Evolutionary conservation across 2,329 filamentous ascomycete species (phyloP).

Genomic region (Trichoderma breve): DNA sequence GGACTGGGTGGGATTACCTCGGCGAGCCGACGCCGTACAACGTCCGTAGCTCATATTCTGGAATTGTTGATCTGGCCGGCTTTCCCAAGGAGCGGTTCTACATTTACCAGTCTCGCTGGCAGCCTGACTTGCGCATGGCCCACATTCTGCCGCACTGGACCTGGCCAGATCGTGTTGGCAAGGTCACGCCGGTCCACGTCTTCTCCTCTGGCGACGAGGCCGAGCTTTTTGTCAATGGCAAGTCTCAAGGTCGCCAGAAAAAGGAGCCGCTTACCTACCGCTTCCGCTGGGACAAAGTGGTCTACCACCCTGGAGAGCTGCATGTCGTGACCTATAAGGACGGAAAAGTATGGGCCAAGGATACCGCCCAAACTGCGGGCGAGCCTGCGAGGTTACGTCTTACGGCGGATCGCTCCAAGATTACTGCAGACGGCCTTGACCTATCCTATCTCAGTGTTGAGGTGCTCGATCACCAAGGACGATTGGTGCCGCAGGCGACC

Average conservation of each 20-base stretch:
- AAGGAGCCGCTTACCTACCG: neutral
- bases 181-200: neutral
- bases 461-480: neutral
- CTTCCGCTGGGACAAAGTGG: neutral
- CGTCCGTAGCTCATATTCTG: neutral
- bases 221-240: neutral
- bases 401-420: neutral
- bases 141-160: neutral
- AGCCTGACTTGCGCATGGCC: neutral
- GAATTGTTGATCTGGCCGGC: neutral
- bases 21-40: neutral
- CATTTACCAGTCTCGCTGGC: neutral
- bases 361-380: neutral
- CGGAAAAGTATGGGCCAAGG: neutral
- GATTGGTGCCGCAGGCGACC: neutral
- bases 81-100: neutral
- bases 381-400: neutral
- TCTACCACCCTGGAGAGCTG: neutral
- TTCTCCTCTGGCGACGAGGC: neutral
- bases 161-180: neutral
- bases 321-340: neutral
- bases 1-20: neutral
- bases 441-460: neutral
- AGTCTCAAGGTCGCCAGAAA: neutral
- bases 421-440: neutral